Conservation (phyloP, 495 filamentous ascomycete genomes). For the Penicillium manginii region DNA sequence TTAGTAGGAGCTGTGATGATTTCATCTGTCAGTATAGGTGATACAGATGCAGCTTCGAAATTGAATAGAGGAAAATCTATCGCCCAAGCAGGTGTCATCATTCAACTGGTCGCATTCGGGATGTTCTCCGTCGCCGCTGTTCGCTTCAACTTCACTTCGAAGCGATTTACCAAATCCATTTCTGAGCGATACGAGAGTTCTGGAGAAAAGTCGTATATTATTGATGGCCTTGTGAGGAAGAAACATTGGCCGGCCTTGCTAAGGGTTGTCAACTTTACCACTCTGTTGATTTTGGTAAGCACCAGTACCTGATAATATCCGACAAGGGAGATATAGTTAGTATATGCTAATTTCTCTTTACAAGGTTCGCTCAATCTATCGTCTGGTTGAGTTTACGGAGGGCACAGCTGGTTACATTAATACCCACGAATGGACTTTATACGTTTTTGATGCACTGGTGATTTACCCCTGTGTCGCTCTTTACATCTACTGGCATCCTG, state of each 20-base stretch:
- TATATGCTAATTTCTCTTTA: not conserved
- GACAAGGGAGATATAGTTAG: not conserved
- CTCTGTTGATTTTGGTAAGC: slow-evolving; percentile 58
- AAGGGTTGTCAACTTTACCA: slow-evolving; percentile 54
- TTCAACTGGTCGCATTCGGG: slow-evolving; percentile 48
- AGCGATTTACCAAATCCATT: slow-evolving; percentile 35
- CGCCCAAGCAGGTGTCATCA: slow-evolving; percentile 41
- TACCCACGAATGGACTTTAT: slow-evolving; percentile 60
- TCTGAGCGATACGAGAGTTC: slow-evolving; percentile 29
- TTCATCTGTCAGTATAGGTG: slow-evolving; percentile 30
- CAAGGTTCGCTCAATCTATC: slow-evolving; percentile 62
- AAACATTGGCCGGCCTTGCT: slow-evolving; percentile 56
- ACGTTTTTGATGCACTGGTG: slow-evolving; percentile 62
- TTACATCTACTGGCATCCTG: slow-evolving; percentile 53
- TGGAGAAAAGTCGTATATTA: slow-evolving; percentile 32
- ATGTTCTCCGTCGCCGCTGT: slow-evolving; percentile 45
- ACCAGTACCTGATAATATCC: not conserved
- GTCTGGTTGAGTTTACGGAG: slow-evolving; percentile 64
- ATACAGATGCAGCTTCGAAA: slow-evolving; percentile 29
- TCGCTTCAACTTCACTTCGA: slow-evolving; percentile 46
- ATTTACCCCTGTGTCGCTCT: slow-evolving; percentile 58
- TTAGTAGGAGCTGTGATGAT: slow-evolving; percentile 39
- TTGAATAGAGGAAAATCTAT: slow-evolving; percentile 44
- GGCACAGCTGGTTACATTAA: slow-evolving; percentile 56
- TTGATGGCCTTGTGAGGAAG: slow-evolving; percentile 33